Evolutionary conservation across 2,329 filamentous ascomycete genomes (phyloP).

Genomic region (Coniella vitis): DNA sequence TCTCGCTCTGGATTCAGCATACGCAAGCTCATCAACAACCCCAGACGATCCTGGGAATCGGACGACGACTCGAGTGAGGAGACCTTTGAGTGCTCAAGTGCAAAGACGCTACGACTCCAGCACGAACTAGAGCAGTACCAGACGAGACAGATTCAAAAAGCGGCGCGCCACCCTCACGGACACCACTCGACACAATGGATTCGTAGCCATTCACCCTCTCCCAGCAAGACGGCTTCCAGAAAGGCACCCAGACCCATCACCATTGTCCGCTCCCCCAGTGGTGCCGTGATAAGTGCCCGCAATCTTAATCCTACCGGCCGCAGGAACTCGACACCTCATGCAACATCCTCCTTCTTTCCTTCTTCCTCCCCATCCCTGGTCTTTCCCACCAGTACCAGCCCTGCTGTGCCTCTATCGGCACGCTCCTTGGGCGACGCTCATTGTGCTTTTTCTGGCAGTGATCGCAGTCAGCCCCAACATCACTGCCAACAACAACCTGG

Average conservation of each 20-base stretch:
- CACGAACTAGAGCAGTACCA: slow-evolving; percentile 17
- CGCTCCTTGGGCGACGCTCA: slow-evolving; percentile 36
- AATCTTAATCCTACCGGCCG: slow-evolving; percentile 1
- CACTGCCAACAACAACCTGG: slow-evolving; percentile 7
- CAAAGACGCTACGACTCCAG: slow-evolving; percentile 14
- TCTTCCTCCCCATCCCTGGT: slow-evolving; percentile 17
- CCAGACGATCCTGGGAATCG: slow-evolving; percentile 21
- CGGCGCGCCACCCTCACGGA: slow-evolving; percentile 8
- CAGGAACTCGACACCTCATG: slow-evolving; percentile 29
- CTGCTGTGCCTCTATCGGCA: slow-evolving; percentile 30
- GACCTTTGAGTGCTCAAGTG: slow-evolving; percentile 19
- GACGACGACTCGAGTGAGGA: slow-evolving; percentile 18
- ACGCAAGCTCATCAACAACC: slow-evolving; percentile 34
- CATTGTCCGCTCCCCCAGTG: slow-evolving; percentile 26
- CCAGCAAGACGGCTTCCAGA: slow-evolving; percentile 23
- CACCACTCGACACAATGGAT: slow-evolving; percentile 19
- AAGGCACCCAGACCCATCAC: slow-evolving; percentile 30
- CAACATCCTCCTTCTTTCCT: slow-evolving; percentile 20
- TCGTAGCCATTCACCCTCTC: slow-evolving; percentile 8
- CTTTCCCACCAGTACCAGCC: slow-evolving; percentile 3
- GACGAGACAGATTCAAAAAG: slow-evolving; percentile 11
- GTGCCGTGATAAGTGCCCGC: slow-evolving; percentile 21
- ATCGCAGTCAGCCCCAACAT: slow-evolving; percentile 26
- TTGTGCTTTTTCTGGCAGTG: slow-evolving; percentile 29
- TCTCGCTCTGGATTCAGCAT: slow-evolving; percentile 37